A percentile compares a stretch with the other conserved stretches of the same genome.
phyloP scores from a whole-genome alignment of 129 eudicot species.

The Chrysanthemum lavandulifolium region DNA sequence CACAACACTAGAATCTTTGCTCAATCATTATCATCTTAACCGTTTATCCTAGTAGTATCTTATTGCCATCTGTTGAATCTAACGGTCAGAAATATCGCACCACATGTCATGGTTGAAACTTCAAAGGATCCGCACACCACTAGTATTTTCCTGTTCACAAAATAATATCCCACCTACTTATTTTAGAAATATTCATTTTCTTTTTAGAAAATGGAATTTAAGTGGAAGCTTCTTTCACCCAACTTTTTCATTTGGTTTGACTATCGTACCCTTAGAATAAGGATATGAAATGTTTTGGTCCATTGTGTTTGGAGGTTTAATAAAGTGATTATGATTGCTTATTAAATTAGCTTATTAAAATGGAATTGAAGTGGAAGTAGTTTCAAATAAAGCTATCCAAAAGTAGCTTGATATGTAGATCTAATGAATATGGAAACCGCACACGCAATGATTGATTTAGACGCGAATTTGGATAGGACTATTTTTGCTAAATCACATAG shows the following conservation, averaged over 20 bases:
- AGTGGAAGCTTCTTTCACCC: conserved; percentile 14
- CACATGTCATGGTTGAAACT: not conserved
- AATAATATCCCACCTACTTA: conserved; percentile 21
- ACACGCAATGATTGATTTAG: no score
- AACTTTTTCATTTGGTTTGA: not conserved
- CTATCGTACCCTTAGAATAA: conserved; percentile 5
- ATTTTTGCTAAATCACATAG: no score
- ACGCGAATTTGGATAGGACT: no score
- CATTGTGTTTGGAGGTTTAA: not conserved
- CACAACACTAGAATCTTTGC: not conserved
- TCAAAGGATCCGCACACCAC: not conserved
- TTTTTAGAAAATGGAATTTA: not conserved
- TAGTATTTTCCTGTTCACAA: conserved; percentile 28
- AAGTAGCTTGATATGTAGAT: no score
- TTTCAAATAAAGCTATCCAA: no score
- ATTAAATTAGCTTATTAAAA: no score
- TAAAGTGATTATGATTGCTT: not conserved
- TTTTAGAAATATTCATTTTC: not conserved
- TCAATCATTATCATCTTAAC: not conserved
- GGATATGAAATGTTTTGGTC: not conserved
- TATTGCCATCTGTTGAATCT: conserved; percentile 8
- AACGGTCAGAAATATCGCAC: conserved; percentile 16
- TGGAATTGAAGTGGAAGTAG: no score
- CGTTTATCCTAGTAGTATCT: conserved; percentile 2
- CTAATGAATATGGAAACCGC: no score